phyloP scores from a whole-genome alignment of 2,329 filamentous ascomycete species.

The Fusarium incarnatum region DNA sequence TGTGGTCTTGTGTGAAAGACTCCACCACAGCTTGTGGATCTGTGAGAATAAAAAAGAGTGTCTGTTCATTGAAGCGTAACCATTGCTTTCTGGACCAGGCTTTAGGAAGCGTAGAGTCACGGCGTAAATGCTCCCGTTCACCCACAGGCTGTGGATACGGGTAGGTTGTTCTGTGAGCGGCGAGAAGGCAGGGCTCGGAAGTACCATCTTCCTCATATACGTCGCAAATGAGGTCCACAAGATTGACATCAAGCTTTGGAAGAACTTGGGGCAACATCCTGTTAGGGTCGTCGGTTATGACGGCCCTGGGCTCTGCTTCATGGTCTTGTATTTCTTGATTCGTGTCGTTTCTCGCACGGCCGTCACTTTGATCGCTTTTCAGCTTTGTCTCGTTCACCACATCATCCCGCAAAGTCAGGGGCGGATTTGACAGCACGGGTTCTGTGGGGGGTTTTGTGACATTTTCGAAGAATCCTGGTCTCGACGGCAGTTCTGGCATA shows the following conservation, averaged over 20 bases:
- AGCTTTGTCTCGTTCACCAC: slow-evolving; percentile 27
- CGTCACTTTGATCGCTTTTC: slow-evolving; percentile 29
- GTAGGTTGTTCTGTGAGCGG: neutral
- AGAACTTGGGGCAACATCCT: slow-evolving; percentile 67
- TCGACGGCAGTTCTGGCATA: slow-evolving; percentile 52
- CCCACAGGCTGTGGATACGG: slow-evolving; percentile 29
- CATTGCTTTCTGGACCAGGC: slow-evolving; percentile 57
- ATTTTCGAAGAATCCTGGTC: slow-evolving; percentile 55
- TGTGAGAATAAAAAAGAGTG: slow-evolving; percentile 72
- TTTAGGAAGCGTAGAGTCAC: slow-evolving; percentile 1
- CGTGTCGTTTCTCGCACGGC: slow-evolving; percentile 41
- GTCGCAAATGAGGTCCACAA: slow-evolving; percentile 71
- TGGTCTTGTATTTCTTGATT: neutral
- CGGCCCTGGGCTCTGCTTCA: neutral
- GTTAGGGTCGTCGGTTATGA: slow-evolving; percentile 24
- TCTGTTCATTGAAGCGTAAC: slow-evolving; percentile 72
- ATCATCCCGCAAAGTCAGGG: neutral
- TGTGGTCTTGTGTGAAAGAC: slow-evolving; percentile 67
- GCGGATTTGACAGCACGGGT: neutral
- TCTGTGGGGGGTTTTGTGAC: slow-evolving; percentile 46
- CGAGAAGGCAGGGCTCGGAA: slow-evolving; percentile 57
- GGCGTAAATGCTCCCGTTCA: slow-evolving; percentile 24
- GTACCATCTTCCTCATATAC: slow-evolving; percentile 68
- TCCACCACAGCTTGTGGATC: slow-evolving; percentile 65
- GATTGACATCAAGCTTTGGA: slow-evolving; percentile 63